Evolutionary conservation across 371 early-diverging fungal species (phyloP), one percentile per base, ranked within the genome.

Genomic region (Mortierella sp.): DNA sequence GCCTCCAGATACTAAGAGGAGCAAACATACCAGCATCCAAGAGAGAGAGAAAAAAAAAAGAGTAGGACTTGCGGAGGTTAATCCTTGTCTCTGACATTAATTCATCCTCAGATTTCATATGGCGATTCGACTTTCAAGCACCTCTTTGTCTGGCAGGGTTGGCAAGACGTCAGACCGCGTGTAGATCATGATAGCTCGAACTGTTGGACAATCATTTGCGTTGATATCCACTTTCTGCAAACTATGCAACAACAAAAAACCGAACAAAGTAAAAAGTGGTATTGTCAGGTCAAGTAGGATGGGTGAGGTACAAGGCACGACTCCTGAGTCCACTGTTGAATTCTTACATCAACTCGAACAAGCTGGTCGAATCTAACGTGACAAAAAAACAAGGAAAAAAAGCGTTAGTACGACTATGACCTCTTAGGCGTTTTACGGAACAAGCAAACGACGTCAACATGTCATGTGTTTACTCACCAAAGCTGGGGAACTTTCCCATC

Each of bases 111-210:
- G 41, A 38, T 68, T 68, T 18, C 21, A 35, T 32, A 21, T 14
- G 24, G 24, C 24, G 35, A 38, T 27, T 56, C 41, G 44, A 24
- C 54, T 48, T 1, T 4, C 16, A 3, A 21, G 16, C 82, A 87
- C 88, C 75, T 88, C 79, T 14, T 51, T 71, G 29, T 80, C 75
- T 12, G 81, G 74, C 12, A 63, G 3, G 51, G 75, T 76, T 3
- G 90, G 89, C 12, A 87, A 8, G 24, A 84, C 77, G 35, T 83
- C 75, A 7, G 89, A 83, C 6, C 89, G 80, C 11, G 87, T 82
- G 71, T 91, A 91, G 21, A 90, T 44, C 75, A 91, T 58, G 27
- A 91, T 89, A n/a, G 88, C 82, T 27, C 89, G 86, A 14, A 83
- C 70, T 35, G 72, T 68, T 16, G 82, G 79, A 3, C 77, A 74